These are phyloP conservation scores for Aspergillus ostianus DNA, from an alignment of 495 filamentous ascomycete genomes.

Conservation along the genomic window DNA sequence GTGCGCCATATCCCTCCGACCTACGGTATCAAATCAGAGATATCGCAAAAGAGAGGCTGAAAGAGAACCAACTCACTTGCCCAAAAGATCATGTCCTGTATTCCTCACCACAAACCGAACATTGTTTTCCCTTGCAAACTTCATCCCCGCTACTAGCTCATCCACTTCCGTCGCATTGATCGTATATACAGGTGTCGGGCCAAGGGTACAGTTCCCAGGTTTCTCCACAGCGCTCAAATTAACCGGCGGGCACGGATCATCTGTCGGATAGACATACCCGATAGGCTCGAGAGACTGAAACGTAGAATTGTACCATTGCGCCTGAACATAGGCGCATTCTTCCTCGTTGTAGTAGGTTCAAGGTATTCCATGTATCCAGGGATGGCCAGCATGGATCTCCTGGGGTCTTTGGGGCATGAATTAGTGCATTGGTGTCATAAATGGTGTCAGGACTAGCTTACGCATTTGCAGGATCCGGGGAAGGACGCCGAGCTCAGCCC, in stretches of 20 bases:
- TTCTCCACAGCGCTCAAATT: slow-evolving; percentile 31
- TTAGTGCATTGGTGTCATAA: not conserved
- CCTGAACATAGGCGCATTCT: slow-evolving; percentile 25
- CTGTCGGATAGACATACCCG: slow-evolving; percentile 31
- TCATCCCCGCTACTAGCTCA: slow-evolving; percentile 32
- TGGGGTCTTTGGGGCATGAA: slow-evolving; percentile 25
- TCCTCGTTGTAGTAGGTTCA: slow-evolving; percentile 38
- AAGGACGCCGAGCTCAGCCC: not conserved
- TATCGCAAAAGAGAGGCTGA: slow-evolving; percentile 38
- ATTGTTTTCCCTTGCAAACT: slow-evolving; percentile 52
- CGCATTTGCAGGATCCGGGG: slow-evolving; percentile 17
- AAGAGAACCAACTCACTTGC: slow-evolving; percentile 35
- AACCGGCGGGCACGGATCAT: slow-evolving; percentile 29
- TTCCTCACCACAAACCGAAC: slow-evolving; percentile 59
- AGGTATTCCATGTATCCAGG: slow-evolving; percentile 30
- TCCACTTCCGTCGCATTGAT: slow-evolving; percentile 31
- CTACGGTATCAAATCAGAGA: slow-evolving; percentile 48
- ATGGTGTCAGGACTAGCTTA: not conserved
- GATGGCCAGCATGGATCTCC: slow-evolving; percentile 42
- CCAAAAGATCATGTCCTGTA: slow-evolving; percentile 52
- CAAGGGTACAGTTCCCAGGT: slow-evolving; percentile 24
- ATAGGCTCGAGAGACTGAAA: slow-evolving; percentile 30
- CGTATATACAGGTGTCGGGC: slow-evolving; percentile 23
- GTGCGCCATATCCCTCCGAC: slow-evolving; percentile 34
- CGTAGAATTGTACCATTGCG: slow-evolving; percentile 26